A percentile compares a stretch with the other conserved stretches of the same genome.
Conservation (phyloP, 31 red algal genomes). For the Odonthalia washingtoniensis region DNA sequence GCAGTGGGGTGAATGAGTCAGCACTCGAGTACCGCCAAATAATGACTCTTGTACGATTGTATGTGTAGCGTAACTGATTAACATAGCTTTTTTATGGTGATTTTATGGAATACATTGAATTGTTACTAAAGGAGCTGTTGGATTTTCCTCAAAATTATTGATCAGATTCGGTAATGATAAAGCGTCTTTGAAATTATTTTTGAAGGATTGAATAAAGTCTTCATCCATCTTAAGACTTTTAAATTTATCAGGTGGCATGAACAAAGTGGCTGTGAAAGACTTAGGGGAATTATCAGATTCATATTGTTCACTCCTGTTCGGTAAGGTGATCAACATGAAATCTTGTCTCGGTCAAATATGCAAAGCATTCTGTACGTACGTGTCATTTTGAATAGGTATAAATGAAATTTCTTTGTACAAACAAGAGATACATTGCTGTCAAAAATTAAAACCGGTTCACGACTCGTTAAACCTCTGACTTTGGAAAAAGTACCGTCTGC, state of each 20-base stretch:
- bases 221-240: constrained; percentile 23
- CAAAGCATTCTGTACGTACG: constrained; percentile 64
- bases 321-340: constrained; percentile 99
- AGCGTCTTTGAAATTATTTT: constrained; percentile 81
- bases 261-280: too few species aligned
- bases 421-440: constrained; percentile 81
- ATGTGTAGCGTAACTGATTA: constrained; percentile 98
- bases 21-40: too few species aligned
- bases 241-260: not conserved
- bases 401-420: constrained; percentile 97
- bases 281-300: not conserved
- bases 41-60: constrained; percentile 99
- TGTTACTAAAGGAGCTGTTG: too few species aligned
- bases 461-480: constrained; percentile 77
- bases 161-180: constrained; percentile 70
- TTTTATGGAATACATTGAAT: constrained; percentile 88
- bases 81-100: constrained; percentile 61
- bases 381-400: not conserved
- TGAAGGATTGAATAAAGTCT: constrained; percentile 63
- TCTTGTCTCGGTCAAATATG: constrained; percentile 97
- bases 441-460: constrained; percentile 80
- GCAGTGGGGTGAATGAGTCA: too few species aligned
- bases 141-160: constrained; percentile 65
- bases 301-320: too few species aligned
- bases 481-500: constrained; percentile 93